These are phyloP conservation scores for Acrocalymma vagum DNA, from an alignment of 2,329 filamentous ascomycete genomes.

Conservation along the genomic window DNA sequence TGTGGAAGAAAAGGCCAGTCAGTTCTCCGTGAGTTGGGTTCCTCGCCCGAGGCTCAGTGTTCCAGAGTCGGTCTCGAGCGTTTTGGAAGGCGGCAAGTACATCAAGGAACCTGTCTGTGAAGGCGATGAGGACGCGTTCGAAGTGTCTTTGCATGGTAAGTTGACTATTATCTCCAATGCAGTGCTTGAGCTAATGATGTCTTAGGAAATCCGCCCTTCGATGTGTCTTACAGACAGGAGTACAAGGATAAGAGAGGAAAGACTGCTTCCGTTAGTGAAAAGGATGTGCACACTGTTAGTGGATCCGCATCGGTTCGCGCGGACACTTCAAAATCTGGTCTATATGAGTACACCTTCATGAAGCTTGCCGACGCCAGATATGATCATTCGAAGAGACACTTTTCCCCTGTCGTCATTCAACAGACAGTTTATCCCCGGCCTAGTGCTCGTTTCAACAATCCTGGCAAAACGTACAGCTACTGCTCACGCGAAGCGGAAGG, in stretches of 20 bases:
- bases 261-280: conserved; percentile 66
- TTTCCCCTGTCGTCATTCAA: conserved; percentile 73
- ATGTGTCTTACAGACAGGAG: conserved; percentile 81
- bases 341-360: conserved; percentile 86
- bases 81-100: conserved; percentile 62
- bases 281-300: conserved; percentile 79
- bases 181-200: conserved; percentile 27
- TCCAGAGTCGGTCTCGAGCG: conserved; percentile 69
- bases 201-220: conserved; percentile 79
- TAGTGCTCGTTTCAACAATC: conserved; percentile 80
- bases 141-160: conserved; percentile 79
- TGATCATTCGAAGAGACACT: conserved; percentile 72
- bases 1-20: conserved; percentile 76
- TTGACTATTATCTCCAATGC: conserved; percentile 7
- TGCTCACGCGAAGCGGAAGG: conserved; percentile 84
- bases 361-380: conserved; percentile 88
- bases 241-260: conserved; percentile 73
- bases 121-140: conserved; percentile 89
- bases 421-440: conserved; percentile 88
- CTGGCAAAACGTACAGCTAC: conserved; percentile 94
- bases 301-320: conserved; percentile 81
- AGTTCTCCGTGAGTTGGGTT: conserved; percentile 86
- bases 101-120: conserved; percentile 88
- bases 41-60: conserved; percentile 77
- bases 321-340: conserved; percentile 83